Evolutionary conservation across 768 basidiomycete species (phyloP), one percentile per base, ranked within the genome.

Genomic region (Agrocybe praecox): DNA sequence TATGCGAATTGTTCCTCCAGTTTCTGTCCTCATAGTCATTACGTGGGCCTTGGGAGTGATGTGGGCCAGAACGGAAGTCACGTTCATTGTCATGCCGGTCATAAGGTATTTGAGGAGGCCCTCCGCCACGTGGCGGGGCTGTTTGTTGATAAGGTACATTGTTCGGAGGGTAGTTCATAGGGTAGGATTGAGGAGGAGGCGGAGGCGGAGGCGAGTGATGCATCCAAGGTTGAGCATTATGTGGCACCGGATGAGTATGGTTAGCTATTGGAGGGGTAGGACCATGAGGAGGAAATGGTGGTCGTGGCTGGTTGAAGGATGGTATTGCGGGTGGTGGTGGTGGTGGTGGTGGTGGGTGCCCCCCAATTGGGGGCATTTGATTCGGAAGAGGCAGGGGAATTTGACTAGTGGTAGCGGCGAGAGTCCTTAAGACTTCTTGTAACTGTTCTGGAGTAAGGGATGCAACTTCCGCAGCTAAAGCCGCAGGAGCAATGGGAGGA

Each of bases 371-470:
- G 19, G 69, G 55, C 59, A 59, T 56, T 18, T 34, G 49, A n/a
- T 49, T 43, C 63, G 62, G 54, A 24, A 57, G 57, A 12, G 67
- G 71, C 62, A 58, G 67, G 50, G 62, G 71, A 56, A 59, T 69
- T 62, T 49, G 68, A 46, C 67, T 67, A 49, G 64, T 74, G 49
- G 64, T 74, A 51, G 68, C 56, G 1, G 80, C 76, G 17, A 92
- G 75, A 0, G 86, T 79, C 33, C 81, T 80, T 12, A 92, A 72
- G 71, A 92, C 83, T 47, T 80, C 70, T 58, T 89, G 85, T 34
- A 92, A 84, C 67, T 92, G 90, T 48, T 89, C 90, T 0, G 89
- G 88, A 2, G 88, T 89, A 15, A 92, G 79, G 33, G 85, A 77
- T 6, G 90, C 87, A 6, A 92, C 83, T 64, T 90, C 87, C 6